Percentiles rank a stretch among this genome's conserved stretches.
Conservation (phyloP, 352 stramenopile species). For the Phytophthora tentaculata region DNA sequence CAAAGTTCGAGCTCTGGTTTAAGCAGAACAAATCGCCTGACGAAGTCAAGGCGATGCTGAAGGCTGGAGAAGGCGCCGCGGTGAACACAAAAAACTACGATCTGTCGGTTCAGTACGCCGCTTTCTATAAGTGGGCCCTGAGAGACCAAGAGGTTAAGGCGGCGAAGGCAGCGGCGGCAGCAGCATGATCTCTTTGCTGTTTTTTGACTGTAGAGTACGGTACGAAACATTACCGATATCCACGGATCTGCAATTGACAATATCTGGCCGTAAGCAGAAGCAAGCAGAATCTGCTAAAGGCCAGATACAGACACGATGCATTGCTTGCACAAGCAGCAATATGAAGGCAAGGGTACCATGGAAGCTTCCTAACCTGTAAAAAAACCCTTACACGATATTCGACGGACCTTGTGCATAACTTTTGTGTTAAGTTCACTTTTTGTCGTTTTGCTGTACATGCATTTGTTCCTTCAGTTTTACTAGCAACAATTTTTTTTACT, state of each 20-base stretch:
- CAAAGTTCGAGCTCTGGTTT: conserved; percentile 31
- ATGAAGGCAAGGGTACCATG: background rate
- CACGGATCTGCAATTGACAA: too few relatives aligned
- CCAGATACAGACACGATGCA: background rate
- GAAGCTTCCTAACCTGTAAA: too few relatives aligned
- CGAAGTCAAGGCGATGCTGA: conserved; percentile 26
- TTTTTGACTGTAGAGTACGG: background rate
- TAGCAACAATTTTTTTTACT: conserved; percentile 3
- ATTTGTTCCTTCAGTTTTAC: background rate
- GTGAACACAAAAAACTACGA: conserved; percentile 31
- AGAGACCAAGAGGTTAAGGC: conserved; percentile 22
- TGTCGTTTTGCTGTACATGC: too few relatives aligned
- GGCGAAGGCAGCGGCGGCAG: conserved; percentile 5
- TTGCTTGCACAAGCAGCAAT: background rate
- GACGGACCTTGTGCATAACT: too few relatives aligned
- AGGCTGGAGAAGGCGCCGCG: conserved; percentile 9
- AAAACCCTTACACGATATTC: too few relatives aligned
- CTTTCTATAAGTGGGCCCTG: conserved; percentile 14
- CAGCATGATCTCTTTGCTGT: background rate
- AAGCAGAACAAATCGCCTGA: conserved; percentile 25
- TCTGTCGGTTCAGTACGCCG: conserved; percentile 20
- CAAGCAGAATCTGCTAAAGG: background rate
- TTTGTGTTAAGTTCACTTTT: too few relatives aligned
- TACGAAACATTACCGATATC: too few relatives aligned
- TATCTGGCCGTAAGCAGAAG: too few relatives aligned